Conservation (phyloP, 1,284 basidiomycete species). For the Cutaneotrichosporon curvatum region DNA sequence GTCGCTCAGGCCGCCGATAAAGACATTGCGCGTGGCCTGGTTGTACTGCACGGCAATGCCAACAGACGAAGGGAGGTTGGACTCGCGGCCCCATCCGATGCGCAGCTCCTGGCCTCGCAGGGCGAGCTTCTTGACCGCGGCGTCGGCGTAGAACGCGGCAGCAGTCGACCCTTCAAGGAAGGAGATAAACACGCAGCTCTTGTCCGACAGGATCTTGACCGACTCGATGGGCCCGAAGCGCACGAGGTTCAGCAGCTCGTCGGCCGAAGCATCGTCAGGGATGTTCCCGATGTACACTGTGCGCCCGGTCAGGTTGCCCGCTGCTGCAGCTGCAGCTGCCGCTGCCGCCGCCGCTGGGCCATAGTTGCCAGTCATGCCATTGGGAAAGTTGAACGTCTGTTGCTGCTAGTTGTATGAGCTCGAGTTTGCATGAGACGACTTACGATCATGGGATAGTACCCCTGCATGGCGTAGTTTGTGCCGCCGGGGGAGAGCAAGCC, state of each 20-base stretch:
- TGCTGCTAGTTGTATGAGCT: not conserved
- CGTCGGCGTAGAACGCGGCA: constrained; percentile 89
- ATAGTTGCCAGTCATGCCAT: constrained; percentile 51
- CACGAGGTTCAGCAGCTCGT: constrained; percentile 94
- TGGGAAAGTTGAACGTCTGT: constrained; percentile 24
- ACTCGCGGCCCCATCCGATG: constrained; percentile 92
- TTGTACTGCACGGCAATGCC: constrained; percentile 77
- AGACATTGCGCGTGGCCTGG: constrained; percentile 88
- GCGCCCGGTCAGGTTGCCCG: constrained; percentile 63
- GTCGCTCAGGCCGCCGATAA: constrained; percentile 84
- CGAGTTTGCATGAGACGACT: no score
- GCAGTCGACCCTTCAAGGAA: constrained; percentile 87
- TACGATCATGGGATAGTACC: constrained; percentile 15
- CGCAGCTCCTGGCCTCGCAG: constrained; percentile 89
- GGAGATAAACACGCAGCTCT: constrained; percentile 95
- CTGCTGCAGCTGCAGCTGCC: constrained; percentile 65
- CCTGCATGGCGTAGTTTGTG: constrained; percentile 7
- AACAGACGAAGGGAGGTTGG: constrained; percentile 74
- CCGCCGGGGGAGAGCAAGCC: not conserved
- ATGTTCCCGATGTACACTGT: constrained; percentile 98
- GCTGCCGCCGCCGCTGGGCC: constrained; percentile 63
- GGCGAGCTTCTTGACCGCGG: constrained; percentile 81
- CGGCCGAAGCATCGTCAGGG: constrained; percentile 89
- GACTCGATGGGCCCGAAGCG: constrained; percentile 96
- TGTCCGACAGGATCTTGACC: constrained; percentile 92